Conservation (phyloP, 2,329 filamentous ascomycete species). For the Colletotrichum sp. region DNA sequence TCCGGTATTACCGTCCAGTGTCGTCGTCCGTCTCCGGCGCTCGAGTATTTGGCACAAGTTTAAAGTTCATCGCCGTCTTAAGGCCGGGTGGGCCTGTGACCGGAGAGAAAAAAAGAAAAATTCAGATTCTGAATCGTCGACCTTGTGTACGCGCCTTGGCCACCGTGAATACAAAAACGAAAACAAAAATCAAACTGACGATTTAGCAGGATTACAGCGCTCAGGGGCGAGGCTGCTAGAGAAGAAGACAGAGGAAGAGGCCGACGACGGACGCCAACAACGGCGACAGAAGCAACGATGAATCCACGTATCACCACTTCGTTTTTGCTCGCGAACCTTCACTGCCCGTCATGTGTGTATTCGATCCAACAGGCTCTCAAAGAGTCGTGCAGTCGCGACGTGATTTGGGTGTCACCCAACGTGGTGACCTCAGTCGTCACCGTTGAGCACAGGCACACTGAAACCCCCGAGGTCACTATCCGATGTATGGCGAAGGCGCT, state of each 20-base stretch:
- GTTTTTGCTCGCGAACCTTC: slow-evolving; percentile 75
- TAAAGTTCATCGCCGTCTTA: neutral
- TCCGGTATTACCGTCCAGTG: neutral
- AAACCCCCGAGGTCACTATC: slow-evolving; percentile 43
- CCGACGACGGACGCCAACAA: neutral
- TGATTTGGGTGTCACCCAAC: slow-evolving; percentile 69
- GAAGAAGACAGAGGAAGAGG: neutral
- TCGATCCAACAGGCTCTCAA: slow-evolving; percentile 66
- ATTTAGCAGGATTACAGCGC: neutral
- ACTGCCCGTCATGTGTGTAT: slow-evolving; percentile 77
- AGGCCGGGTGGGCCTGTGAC: neutral
- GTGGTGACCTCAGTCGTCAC: slow-evolving; percentile 75
- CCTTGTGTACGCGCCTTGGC: neutral
- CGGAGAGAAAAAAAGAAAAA: neutral
- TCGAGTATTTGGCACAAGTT: neutral
- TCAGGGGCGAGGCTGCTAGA: neutral
- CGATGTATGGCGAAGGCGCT: slow-evolving; percentile 52
- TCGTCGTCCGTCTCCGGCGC: neutral
- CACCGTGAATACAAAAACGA: neutral
- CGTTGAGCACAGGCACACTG: slow-evolving; percentile 54
- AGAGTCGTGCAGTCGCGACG: slow-evolving; percentile 48
- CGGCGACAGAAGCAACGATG: neutral
- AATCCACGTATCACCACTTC: slow-evolving; percentile 52
- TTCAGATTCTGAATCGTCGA: neutral
- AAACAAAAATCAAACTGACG: neutral